Conservation (phyloP, 352 stramenopile species). For the Globisporangium mamillatum region DNA sequence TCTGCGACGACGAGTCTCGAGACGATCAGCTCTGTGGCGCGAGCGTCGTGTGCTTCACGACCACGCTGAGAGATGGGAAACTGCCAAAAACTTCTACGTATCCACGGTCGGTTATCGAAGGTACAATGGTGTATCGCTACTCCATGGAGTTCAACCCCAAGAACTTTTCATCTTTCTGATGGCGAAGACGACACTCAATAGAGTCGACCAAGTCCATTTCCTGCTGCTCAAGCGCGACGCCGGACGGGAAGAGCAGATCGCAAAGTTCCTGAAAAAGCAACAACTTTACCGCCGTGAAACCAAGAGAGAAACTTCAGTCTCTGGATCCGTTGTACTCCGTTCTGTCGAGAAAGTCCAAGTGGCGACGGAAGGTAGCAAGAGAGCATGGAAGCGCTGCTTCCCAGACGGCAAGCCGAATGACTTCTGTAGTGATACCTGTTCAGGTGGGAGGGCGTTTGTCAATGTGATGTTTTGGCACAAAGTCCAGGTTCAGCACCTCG, state of each 20-base stretch:
- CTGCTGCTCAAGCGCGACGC: neutral
- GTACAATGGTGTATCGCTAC: neutral
- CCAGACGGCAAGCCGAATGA: neutral
- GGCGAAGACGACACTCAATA: neutral
- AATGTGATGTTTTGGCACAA: neutral
- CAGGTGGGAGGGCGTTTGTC: neutral
- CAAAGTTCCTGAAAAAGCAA: too few relatives aligned
- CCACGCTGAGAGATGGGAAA: neutral
- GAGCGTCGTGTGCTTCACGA: neutral
- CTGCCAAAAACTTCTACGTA: neutral
- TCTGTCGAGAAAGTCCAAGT: neutral
- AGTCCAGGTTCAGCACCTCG: neutral
- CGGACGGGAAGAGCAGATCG: too few relatives aligned
- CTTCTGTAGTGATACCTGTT: neutral
- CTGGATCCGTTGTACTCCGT: neutral
- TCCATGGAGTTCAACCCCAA: neutral
- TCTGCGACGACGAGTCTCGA: neutral
- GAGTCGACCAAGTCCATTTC: neutral
- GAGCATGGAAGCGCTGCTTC: neutral
- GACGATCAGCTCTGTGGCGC: neutral
- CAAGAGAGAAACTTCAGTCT: too few relatives aligned
- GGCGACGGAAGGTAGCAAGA: neutral
- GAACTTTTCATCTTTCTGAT: neutral
- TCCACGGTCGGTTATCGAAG: too few relatives aligned
- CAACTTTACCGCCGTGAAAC: too few relatives aligned